Percentiles rank a stretch among this genome's conserved stretches.
These are phyloP conservation scores for Neurospora sp. DNA, from an alignment of 495 filamentous ascomycete genomes.

Conservation along the genomic window DNA sequence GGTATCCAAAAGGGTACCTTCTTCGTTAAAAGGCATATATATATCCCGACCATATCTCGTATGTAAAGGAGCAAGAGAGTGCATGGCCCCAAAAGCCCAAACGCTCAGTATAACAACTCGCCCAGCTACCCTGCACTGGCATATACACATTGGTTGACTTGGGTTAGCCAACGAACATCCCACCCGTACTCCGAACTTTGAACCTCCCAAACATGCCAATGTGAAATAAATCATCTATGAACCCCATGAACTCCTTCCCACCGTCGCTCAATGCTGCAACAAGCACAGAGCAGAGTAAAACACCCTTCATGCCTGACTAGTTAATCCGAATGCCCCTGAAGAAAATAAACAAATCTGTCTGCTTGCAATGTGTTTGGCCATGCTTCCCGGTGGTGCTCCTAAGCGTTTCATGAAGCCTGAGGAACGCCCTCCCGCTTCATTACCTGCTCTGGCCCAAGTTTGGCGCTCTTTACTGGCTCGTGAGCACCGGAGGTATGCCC, in stretches of 20 bases:
- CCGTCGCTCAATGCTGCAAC: background rate
- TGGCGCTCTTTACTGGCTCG: slow-evolving; percentile 14
- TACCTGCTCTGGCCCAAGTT: slow-evolving; percentile 9
- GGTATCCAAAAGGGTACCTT: background rate
- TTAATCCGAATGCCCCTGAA: background rate
- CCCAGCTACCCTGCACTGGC: background rate
- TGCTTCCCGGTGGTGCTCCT: background rate
- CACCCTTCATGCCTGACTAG: background rate
- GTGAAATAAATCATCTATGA: background rate
- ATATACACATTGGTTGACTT: background rate
- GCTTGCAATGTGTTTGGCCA: background rate
- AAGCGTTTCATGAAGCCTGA: slow-evolving; percentile 14
- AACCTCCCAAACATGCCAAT: background rate
- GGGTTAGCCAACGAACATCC: background rate
- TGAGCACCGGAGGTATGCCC: slow-evolving; percentile 7
- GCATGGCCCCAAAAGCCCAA: background rate
- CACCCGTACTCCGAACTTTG: background rate
- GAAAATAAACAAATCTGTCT: background rate
- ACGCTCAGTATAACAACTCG: background rate
- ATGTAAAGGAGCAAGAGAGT: background rate
- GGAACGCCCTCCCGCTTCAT: slow-evolving; percentile 18
- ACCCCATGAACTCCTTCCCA: background rate
- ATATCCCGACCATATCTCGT: background rate
- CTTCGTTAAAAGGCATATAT: background rate
- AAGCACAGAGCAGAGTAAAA: background rate